Evolutionary conservation across 768 basidiomycete species (phyloP).

Genomic region (Boletus reticuloceps): DNA sequence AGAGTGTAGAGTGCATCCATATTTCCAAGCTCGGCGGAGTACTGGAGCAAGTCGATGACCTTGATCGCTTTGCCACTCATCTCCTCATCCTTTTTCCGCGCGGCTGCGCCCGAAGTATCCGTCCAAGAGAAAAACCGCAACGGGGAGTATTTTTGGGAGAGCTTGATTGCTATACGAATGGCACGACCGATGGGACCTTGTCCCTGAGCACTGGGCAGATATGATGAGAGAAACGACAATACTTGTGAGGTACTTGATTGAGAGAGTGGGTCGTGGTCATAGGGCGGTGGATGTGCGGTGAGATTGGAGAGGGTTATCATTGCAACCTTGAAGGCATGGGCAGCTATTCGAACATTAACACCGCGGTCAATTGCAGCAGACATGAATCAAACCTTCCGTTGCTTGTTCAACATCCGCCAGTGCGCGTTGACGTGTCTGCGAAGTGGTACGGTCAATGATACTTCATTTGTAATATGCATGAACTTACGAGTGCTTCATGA

Average conservation of each 20-base stretch:
- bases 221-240: constrained; percentile 56
- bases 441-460: background rate
- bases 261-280: constrained; percentile 49
- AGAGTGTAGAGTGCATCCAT: constrained; percentile 68
- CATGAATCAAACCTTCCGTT: constrained; percentile 45
- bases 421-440: constrained; percentile 12
- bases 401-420: constrained; percentile 39
- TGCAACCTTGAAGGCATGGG: constrained; percentile 75
- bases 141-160: constrained; percentile 59
- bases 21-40: constrained; percentile 78
- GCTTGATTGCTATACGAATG: constrained; percentile 62
- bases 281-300: constrained; percentile 55
- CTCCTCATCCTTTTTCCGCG: constrained; percentile 64
- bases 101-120: constrained; percentile 41
- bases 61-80: constrained; percentile 71
- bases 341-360: constrained; percentile 40
- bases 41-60: constrained; percentile 74
- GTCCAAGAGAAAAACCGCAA: constrained; percentile 42
- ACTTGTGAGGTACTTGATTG: constrained; percentile 38
- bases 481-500: constrained; percentile 16
- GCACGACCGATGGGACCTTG: constrained; percentile 74
- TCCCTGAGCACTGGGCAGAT: constrained; percentile 71
- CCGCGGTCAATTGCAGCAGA: background rate
- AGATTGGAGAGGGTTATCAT: constrained; percentile 62
- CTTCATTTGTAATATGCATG: background rate